phyloP scores from a whole-genome alignment of 345 rosid genomes.

The Alliaria petiolata region DNA sequence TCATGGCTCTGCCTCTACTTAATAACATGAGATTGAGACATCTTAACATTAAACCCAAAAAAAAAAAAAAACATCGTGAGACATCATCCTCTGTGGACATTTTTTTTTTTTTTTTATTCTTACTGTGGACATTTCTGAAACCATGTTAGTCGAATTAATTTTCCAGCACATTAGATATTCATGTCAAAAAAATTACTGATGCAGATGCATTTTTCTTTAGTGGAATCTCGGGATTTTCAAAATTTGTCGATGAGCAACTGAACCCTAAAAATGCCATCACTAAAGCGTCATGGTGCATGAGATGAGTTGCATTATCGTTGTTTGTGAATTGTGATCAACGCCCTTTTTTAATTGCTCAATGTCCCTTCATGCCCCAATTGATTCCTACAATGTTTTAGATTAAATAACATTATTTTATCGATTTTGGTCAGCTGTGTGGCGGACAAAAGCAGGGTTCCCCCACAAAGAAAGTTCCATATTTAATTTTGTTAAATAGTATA shows the following conservation, averaged over 20 bases:
- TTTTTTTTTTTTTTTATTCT: too few species aligned
- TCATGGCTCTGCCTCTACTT: neutral
- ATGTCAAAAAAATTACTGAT: neutral
- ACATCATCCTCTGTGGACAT: too few species aligned
- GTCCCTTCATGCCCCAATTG: slow-evolving; percentile 32
- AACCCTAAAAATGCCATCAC: slow-evolving; percentile 31
- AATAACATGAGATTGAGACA: too few species aligned
- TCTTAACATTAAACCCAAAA: too few species aligned
- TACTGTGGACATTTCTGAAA: neutral
- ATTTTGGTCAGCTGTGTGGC: slow-evolving; percentile 29
- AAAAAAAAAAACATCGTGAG: too few species aligned
- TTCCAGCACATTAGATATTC: neutral
- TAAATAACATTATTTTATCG: slow-evolving; percentile 15
- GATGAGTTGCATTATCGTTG: slow-evolving; percentile 6
- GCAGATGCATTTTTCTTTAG: neutral
- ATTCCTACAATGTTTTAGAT: slow-evolving; percentile 30
- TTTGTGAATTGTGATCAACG: slow-evolving; percentile 16
- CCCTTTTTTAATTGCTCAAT: slow-evolving; percentile 12
- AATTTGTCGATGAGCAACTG: slow-evolving; percentile 2
- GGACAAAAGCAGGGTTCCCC: slow-evolving; percentile 32
- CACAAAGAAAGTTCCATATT: slow-evolving; percentile 23
- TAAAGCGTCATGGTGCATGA: slow-evolving; percentile 34
- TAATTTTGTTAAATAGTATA: neutral
- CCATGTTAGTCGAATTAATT: neutral
- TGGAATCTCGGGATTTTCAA: neutral